These are phyloP conservation scores for Aspergillus quadricinctus DNA, from an alignment of 2,329 filamentous ascomycete genomes.

Conservation along the genomic window DNA sequence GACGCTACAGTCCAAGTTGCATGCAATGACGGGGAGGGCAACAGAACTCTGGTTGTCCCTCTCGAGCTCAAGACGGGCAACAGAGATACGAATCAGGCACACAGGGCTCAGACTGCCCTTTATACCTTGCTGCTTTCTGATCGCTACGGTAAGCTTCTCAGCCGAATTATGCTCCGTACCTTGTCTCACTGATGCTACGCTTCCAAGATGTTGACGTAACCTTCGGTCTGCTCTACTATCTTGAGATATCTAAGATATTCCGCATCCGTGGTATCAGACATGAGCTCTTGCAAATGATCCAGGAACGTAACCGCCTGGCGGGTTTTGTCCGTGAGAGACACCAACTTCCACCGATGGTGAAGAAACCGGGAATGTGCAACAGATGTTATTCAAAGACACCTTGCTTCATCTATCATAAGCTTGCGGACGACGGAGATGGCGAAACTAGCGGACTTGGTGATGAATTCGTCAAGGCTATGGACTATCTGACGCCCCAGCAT, in stretches of 20 bases:
- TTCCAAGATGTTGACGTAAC: conserved; percentile 72
- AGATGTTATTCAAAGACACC: conserved; percentile 86
- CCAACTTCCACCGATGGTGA: conserved; percentile 80
- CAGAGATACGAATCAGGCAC: conserved; percentile 68
- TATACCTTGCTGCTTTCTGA: conserved; percentile 92
- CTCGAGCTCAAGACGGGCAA: conserved; percentile 96
- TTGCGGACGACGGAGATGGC: conserved; percentile 77
- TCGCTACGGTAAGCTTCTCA: conserved; percentile 61
- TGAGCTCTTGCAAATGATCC: conserved; percentile 93
- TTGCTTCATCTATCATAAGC: conserved; percentile 90
- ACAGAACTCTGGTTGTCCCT: conserved; percentile 73
- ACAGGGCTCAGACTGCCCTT: conserved; percentile 88
- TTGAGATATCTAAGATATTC: conserved; percentile 82
- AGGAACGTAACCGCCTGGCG: conserved; percentile 87
- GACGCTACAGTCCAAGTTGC: conserved; percentile 91
- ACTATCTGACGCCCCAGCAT: conserved; percentile 69
- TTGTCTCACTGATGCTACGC: conserved; percentile 11
- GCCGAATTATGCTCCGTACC: neutral
- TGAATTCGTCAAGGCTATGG: conserved; percentile 76
- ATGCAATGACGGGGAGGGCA: conserved; percentile 65
- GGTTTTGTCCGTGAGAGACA: conserved; percentile 78
- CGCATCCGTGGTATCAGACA: conserved; percentile 80
- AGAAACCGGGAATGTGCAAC: conserved; percentile 73
- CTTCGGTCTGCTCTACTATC: conserved; percentile 90
- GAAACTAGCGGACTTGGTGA: conserved; percentile 76